Conservation (phyloP, 306 rosid species). For the Vigna angularis region DNA sequence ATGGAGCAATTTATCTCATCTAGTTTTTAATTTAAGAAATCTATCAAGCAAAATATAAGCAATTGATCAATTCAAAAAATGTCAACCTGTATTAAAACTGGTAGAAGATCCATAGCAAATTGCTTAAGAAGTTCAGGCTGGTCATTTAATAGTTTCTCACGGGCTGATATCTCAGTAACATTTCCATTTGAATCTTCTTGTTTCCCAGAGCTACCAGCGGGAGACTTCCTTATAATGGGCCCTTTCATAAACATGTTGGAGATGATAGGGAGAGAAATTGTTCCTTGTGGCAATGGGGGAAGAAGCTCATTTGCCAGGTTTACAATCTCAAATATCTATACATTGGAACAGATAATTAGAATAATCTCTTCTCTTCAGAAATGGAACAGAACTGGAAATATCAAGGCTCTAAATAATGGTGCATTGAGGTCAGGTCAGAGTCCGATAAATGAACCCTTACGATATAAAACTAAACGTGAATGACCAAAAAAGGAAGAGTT, state of each 20-base stretch:
- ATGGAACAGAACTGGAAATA: not conserved
- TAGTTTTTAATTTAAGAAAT: not conserved
- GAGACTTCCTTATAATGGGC: constrained; percentile 66
- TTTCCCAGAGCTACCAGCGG: constrained; percentile 75
- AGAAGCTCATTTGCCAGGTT: constrained; percentile 96
- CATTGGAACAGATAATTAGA: constrained; percentile 23
- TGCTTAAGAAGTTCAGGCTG: constrained; percentile 93
- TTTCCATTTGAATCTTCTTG: constrained; percentile 79
- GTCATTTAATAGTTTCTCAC: constrained; percentile 88
- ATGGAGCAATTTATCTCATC: constrained; percentile 26
- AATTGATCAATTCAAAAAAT: constrained; percentile 30
- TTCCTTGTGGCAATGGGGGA: constrained; percentile 96
- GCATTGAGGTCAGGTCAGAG: not conserved
- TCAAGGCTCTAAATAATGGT: constrained; percentile 25
- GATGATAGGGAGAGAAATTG: constrained; percentile 78
- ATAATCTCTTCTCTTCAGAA: not conserved
- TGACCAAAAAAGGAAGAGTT: not conserved
- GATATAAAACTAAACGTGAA: constrained; percentile 15
- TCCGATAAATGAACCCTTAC: constrained; percentile 14
- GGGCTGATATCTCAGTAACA: constrained; percentile 79
- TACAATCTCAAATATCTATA: constrained; percentile 94
- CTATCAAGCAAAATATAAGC: constrained; percentile 23
- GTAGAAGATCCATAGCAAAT: constrained; percentile 94
- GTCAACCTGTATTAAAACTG: constrained; percentile 84
- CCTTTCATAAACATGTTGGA: constrained; percentile 79